Evolutionary conservation across 495 filamentous ascomycete species (phyloP), one percentile per base, ranked within the genome.

Genomic region (Daldinia grandis): DNA sequence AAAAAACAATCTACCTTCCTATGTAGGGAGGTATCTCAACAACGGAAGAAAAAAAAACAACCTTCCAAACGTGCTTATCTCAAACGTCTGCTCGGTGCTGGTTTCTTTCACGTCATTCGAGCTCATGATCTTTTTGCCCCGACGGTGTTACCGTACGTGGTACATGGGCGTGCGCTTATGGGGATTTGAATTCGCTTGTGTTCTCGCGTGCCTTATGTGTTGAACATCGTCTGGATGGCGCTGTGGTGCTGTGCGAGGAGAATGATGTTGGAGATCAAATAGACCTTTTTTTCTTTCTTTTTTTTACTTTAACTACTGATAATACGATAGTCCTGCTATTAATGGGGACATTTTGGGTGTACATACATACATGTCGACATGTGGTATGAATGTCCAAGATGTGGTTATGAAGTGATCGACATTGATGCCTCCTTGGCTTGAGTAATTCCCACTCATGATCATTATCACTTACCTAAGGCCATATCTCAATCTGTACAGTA

Each of bases 11-110:
- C 17, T 62, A 51, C 57, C 56, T 64, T 64, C 61, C 49, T 6
- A 15, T 55, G 47, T 37, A 4, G 47, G 66, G 8, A 69, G 28
- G 61, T 64, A 27, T 28, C 7, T 60, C 61, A 55, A n/a, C n/a
- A n/a, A n/a, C n/a, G n/a, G n/a, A n/a, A n/a, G n/a, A n/a, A n/a
- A 47, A 15, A 25, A 31, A 10, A 6, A 25, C 1, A 4, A 24
- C 50, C 24, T 21, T 55, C 15, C 31, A 10, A 47, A 50, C 25
- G 19, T 33, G 27, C 37, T 35, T 67, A 30, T 55, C 30, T 55
- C n/a, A 47, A 30, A 35, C 33, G n/a, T 54, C 53, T 21, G 6
- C 55, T 35, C 0, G 28, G 17, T 44, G 1, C 33, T 35, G 5
- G 51, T 25, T 8, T 64, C 12, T 57, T 57, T 42, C 8, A 17